These are phyloP conservation scores for Gryganskiella cystojenkinii DNA, from an alignment of 192 early-diverging fungal species.

Conservation along the genomic window DNA sequence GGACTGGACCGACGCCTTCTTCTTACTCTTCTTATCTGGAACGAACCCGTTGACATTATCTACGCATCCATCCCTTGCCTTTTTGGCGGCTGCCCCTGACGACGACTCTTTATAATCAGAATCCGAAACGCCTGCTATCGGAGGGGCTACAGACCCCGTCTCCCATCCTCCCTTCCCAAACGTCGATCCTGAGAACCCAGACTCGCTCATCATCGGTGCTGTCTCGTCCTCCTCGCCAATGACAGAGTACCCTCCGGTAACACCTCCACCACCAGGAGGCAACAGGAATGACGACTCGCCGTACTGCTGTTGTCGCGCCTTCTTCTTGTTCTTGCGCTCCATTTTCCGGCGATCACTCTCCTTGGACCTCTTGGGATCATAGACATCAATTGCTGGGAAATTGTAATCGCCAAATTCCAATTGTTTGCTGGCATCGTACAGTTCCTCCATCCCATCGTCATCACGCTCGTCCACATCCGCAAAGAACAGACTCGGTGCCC, in stretches of 20 bases:
- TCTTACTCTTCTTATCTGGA: conserved; percentile 37
- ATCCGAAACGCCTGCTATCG: neutral
- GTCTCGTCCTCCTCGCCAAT: neutral
- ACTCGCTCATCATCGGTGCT: conserved; percentile 42
- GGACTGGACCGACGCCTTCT: too few species aligned
- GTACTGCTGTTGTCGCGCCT: conserved; percentile 8
- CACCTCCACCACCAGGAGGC: neutral
- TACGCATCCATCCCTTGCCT: conserved; percentile 31
- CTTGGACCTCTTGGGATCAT: conserved; percentile 38
- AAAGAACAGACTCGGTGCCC: conserved; percentile 35
- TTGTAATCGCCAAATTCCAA: conserved; percentile 68
- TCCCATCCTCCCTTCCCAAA: conserved; percentile 47
- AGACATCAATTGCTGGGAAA: conserved; percentile 61
- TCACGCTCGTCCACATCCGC: conserved; percentile 33
- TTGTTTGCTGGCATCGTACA: conserved; percentile 55
- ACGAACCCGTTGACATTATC: conserved; percentile 47
- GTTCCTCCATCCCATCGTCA: conserved; percentile 53
- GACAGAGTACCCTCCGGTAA: neutral
- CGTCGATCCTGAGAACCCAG: conserved; percentile 8
- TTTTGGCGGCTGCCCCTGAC: neutral
- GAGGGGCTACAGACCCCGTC: neutral
- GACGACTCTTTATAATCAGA: neutral
- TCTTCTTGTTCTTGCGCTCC: conserved; percentile 46
- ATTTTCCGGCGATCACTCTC: conserved; percentile 46
- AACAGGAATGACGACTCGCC: conserved; percentile 15